Base-by-base conservation (phyloP, 2,329 filamentous ascomycete species). In the Aspergillus tubingensis region DNA sequence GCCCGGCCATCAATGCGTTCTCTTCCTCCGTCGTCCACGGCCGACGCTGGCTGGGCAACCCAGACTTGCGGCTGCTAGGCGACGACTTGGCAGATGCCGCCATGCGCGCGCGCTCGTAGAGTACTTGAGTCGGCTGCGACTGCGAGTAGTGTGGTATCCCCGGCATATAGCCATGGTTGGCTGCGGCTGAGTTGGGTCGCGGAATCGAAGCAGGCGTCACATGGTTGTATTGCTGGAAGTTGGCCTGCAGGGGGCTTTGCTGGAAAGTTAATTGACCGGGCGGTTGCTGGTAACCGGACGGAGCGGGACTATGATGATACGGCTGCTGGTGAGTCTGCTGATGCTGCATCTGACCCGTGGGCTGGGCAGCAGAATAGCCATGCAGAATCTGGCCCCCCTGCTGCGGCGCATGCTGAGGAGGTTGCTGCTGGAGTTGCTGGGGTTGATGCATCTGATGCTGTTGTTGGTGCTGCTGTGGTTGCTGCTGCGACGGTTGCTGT, bases 11-110 rank as follows among this genome's bases (percentile, higher is more conserved):
- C 17, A 96, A 82, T 0, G 92, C 92, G 74, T 92, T 92, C 72
- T 96, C 92, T 76, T 96, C 92, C 64, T 95, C 91, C 3, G 90
- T 88, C 0, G 89, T 91, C 92, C 92, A 96, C 0, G 92, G 91
- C 27, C 92, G 85, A 32, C 92, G 85, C 68, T 85, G 82, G 55
- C 80, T 84, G 5, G 83, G 83, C 10, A 82, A 72, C 8, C 83
- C 82, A 1, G 82, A 79, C 59, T 83, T 80, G 53, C 82, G 80
- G 59, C 77, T 79, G 53, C 79, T 81, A 1, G 83, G 80, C 3
- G 82, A 83, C n/a, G 82, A 78, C 67, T 85, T 85, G 2, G 82
- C 79, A 7, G 81, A 82, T 8, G 84, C 83, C 5, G 82, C 83
- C 70, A 82, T 79, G 48, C 84, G 81, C 38, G 84, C 84, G 59